phyloP scores from a whole-genome alignment of 2,329 filamentous ascomycete genomes.

The Escovopsis weberi region DNA sequence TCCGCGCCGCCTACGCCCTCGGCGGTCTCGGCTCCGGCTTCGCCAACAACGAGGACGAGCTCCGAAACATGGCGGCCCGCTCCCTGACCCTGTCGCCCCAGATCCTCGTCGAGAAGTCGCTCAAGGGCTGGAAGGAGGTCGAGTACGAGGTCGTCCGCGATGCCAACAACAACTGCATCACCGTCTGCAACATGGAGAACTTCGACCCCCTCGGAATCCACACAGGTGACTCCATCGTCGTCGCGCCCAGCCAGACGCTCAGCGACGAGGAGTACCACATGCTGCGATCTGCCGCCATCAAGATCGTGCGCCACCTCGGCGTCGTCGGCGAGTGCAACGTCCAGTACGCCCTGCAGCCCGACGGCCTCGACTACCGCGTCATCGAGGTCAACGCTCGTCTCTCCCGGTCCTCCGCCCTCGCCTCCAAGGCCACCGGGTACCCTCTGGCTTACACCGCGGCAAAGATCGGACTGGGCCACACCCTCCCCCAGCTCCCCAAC shows the following conservation, averaged over 20 bases:
- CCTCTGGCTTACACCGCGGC: slow-evolving; percentile 94
- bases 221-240: slow-evolving; percentile 96
- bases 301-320: slow-evolving; percentile 92
- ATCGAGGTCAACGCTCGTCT: slow-evolving; percentile 99
- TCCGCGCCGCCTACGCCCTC: slow-evolving; percentile 89
- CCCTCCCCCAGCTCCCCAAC: slow-evolving; percentile 87
- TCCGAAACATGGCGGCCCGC: slow-evolving; percentile 82
- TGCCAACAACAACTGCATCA: slow-evolving; percentile 96
- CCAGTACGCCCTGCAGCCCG: slow-evolving; percentile 91
- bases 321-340: slow-evolving; percentile 98
- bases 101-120: slow-evolving; percentile 93
- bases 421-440: slow-evolving; percentile 96
- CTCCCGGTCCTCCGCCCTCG: slow-evolving; percentile 89
- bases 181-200: slow-evolving; percentile 74
- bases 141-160: slow-evolving; percentile 98
- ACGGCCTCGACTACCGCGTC: slow-evolving; percentile 93
- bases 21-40: slow-evolving; percentile 95
- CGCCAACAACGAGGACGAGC: slow-evolving; percentile 83
- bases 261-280: slow-evolving; percentile 99
- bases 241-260: slow-evolving; percentile 90
- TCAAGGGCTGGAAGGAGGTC: slow-evolving; percentile 99
- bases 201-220: slow-evolving; percentile 96
- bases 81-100: slow-evolving; percentile 90
- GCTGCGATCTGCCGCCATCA: slow-evolving; percentile 93
- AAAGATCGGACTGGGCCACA: slow-evolving; percentile 95